A percentile compares a stretch with the other conserved stretches of the same genome.
Conservation (phyloP, 1,139 yeast genomes). For the Candida pseudoviswanathii region DNA sequence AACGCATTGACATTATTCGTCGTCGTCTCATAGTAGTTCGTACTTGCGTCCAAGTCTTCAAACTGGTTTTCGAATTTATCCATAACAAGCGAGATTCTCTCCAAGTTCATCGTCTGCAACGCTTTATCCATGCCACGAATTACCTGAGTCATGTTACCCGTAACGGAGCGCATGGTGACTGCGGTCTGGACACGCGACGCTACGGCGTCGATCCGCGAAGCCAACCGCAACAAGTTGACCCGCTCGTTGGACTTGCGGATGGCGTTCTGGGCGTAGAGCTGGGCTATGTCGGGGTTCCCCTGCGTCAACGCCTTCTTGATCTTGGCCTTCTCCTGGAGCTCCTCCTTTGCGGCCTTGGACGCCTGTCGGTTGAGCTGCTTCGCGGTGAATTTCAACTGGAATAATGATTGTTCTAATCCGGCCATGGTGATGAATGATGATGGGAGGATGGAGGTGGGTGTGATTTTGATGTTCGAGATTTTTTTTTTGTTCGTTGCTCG, state of each 20-base stretch:
- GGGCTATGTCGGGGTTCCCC: conserved; percentile 92
- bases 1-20: conserved; percentile 88
- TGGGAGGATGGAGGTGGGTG: background rate
- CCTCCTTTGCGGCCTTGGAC: conserved; percentile 87
- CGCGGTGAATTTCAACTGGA: conserved; percentile 77
- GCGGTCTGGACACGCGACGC: conserved; percentile 97
- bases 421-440: conserved; percentile 30
- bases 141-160: conserved; percentile 91
- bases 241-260: conserved; percentile 89
- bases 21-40: conserved; percentile 90
- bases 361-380: conserved; percentile 92
- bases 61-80: conserved; percentile 96
- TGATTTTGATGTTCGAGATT: too few relatives aligned
- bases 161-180: conserved; percentile 92
- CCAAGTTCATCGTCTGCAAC: conserved; percentile 92
- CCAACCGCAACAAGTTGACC: conserved; percentile 74
- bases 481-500: too few relatives aligned
- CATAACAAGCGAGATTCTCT: conserved; percentile 90
- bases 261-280: conserved; percentile 93
- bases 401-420: conserved; percentile 50
- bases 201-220: conserved; percentile 93
- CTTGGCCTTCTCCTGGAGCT: conserved; percentile 81
- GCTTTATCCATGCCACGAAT: conserved; percentile 97
- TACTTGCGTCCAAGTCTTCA: conserved; percentile 92
- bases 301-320: conserved; percentile 85